Evolutionary conservation across 2,329 filamentous ascomycete genomes (phyloP).

Genomic region (Venturiaceae sp.): DNA sequence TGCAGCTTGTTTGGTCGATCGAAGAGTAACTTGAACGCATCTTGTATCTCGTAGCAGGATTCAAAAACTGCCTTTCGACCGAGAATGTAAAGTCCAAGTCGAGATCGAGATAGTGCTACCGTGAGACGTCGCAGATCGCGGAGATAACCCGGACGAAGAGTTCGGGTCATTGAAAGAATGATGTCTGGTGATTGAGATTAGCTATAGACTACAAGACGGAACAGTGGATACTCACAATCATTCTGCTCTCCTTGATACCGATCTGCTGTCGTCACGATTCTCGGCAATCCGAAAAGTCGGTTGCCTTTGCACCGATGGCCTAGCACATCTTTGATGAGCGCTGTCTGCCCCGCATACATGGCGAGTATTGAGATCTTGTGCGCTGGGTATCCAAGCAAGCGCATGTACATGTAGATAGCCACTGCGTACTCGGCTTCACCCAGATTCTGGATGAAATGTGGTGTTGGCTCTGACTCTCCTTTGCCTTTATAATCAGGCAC

Average conservation of each 20-base stretch:
- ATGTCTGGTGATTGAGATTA: slow-evolving; percentile 50
- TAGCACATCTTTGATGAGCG: slow-evolving; percentile 80
- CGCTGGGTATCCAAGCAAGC: slow-evolving; percentile 83
- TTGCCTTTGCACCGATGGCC: slow-evolving; percentile 74
- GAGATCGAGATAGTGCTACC: slow-evolving; percentile 84
- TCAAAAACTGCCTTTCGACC: slow-evolving; percentile 85
- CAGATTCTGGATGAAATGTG: slow-evolving; percentile 93
- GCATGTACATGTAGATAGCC: slow-evolving; percentile 95
- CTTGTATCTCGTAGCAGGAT: slow-evolving; percentile 74
- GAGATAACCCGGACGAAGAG: slow-evolving; percentile 80
- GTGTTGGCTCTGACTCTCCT: slow-evolving; percentile 81
- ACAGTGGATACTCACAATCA: slow-evolving; percentile 62
- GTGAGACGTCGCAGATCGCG: slow-evolving; percentile 89
- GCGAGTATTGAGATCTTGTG: slow-evolving; percentile 77
- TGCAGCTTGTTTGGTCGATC: slow-evolving; percentile 70
- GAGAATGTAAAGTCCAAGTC: slow-evolving; percentile 84
- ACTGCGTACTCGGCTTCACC: slow-evolving; percentile 97
- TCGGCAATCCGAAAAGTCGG: slow-evolving; percentile 77
- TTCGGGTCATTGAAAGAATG: slow-evolving; percentile 86
- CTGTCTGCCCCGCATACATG: slow-evolving; percentile 86
- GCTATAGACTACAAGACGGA: neutral
- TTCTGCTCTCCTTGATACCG: slow-evolving; percentile 99
- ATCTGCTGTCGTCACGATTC: slow-evolving; percentile 87
- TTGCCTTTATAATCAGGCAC: slow-evolving; percentile 86
- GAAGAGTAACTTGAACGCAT: slow-evolving; percentile 73